Base-by-base conservation (phyloP, 2,329 filamentous ascomycete species). In the Cytospora piceae region DNA sequence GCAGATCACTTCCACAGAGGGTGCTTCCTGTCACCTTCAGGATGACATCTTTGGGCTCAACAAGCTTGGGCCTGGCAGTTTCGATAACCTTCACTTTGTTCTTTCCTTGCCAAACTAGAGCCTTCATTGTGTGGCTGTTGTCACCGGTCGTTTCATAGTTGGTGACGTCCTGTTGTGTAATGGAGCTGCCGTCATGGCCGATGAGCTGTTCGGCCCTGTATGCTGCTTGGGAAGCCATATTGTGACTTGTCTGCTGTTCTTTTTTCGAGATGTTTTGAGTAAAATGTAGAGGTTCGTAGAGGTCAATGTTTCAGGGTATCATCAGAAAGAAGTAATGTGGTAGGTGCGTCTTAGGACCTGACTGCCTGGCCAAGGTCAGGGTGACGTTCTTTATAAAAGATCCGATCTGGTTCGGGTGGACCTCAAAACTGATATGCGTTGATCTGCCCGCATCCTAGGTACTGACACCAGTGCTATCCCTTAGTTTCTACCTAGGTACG, bases 31-130 rank as follows among this genome's bases (percentile, higher is more conserved):
- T 96, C 39, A 96, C 85, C 73, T 90, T 93, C 70, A 95, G 80
- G 67, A 96, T 93, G 14, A 94, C 91, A 73, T 96, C 93, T 60
- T 81, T 80, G 53, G 87, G 83, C 74, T 95, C 91, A 31, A 94
- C 75, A 34, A 95, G 82, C 71, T 84, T 87, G 2, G 93, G 92
- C 71, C 88, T 90, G 0, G 90, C 85, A 6, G 86, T 85, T 39
- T 92, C 85, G 58, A 88, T 83, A 22, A 96, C 81, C 73, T 90
- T 78, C 56, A 96, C 91, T 34, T 81, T 86, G 72, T 93, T 91
- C 81, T 94, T 95, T 61, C 91, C 90, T 77, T 90, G 87, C 93
- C 93, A 96, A 2, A 85, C 85, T 17, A 96, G 78, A 0, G 93
- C 93, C 76, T 92, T 90, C 90, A 96, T 95, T 20, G 78, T 90